A percentile compares a stretch with the other conserved stretches of the same genome.
These are phyloP conservation scores for Wickerhamomyces mucosus DNA, from an alignment of 805 yeast genomes.

Conservation along the genomic window DNA sequence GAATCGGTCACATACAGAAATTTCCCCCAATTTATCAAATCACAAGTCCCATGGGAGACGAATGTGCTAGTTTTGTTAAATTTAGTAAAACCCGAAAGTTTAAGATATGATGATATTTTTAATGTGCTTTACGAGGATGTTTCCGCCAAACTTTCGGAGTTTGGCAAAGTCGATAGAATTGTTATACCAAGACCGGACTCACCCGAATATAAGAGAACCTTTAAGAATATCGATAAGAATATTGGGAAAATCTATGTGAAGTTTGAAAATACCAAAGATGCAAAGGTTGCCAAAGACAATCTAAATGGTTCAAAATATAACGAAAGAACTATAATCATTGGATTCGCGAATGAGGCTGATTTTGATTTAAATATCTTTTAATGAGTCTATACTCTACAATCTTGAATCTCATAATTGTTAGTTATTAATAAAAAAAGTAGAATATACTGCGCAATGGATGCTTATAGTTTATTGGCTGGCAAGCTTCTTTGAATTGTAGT, in stretches of 20 bases:
- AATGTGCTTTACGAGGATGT: constrained; percentile 46
- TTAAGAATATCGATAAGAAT: constrained; percentile 40
- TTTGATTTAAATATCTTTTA: constrained; percentile 30
- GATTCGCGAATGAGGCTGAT: constrained; percentile 52
- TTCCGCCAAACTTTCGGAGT: constrained; percentile 32
- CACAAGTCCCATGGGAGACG: constrained; percentile 15
- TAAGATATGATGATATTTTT: constrained; percentile 39
- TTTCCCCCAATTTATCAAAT: constrained; percentile 10
- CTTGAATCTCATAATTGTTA: neutral
- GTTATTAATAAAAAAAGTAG: no score
- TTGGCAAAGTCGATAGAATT: constrained; percentile 44
- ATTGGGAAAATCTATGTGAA: constrained; percentile 67
- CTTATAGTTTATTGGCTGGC: constrained; percentile 13
- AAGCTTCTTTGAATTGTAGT: constrained; percentile 32
- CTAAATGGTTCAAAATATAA: constrained; percentile 60
- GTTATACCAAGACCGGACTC: constrained; percentile 50
- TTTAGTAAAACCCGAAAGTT: constrained; percentile 53
- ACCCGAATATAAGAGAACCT: constrained; percentile 31
- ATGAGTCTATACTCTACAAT: neutral
- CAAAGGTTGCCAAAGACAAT: constrained; percentile 44
- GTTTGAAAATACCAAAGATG: constrained; percentile 41
- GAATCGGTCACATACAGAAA: constrained; percentile 16
- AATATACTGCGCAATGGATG: no score
- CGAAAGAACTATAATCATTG: constrained; percentile 59
- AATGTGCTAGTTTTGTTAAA: constrained; percentile 60